These are phyloP conservation scores for Penicillium soppii DNA, from an alignment of 495 filamentous ascomycete species.

Conservation along the genomic window DNA sequence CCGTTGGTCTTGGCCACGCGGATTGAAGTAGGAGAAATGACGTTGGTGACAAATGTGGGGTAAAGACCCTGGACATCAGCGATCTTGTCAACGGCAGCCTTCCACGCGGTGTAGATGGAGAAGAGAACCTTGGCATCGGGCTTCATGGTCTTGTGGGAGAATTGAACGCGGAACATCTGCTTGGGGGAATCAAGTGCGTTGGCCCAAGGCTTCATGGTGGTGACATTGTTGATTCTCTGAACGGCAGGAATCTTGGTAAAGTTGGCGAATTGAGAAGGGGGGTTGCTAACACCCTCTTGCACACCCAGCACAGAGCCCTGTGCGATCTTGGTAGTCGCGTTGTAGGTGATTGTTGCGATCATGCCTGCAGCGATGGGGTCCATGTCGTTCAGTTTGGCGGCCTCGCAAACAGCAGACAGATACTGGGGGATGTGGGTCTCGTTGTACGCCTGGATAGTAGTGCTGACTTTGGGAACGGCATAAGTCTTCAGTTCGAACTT, in stretches of 20 bases:
- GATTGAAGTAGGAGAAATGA: conserved; percentile 10
- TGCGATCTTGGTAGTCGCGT: conserved; percentile 15
- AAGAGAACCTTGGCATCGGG: conserved; percentile 18
- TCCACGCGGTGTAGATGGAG: conserved; percentile 28
- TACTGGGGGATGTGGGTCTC: conserved; percentile 23
- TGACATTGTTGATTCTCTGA: conserved; percentile 23
- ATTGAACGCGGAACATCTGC: conserved; percentile 28
- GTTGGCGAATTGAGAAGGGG: conserved; percentile 28
- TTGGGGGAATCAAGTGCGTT: conserved; percentile 24
- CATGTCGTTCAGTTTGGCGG: conserved; percentile 13
- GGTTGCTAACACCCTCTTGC: conserved; percentile 26
- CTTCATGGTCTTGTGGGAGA: conserved; percentile 24
- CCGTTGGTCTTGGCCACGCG: conserved; percentile 21
- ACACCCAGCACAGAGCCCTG: conserved; percentile 23
- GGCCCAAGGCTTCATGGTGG: conserved; percentile 17
- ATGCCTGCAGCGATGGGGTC: conserved; percentile 25
- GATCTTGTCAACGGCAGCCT: conserved; percentile 18
- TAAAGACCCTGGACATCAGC: conserved; percentile 28
- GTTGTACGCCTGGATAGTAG: conserved; percentile 33
- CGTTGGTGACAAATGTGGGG: conserved; percentile 30
- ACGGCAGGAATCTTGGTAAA: conserved; percentile 22
- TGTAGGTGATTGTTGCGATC: conserved; percentile 22
- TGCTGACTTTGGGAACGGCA: conserved; percentile 34
- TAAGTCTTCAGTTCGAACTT: conserved; percentile 47
- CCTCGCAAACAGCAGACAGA: conserved; percentile 18